Base-by-base conservation (phyloP, 805 yeast species). In the Zygoascus ofunaensis region DNA sequence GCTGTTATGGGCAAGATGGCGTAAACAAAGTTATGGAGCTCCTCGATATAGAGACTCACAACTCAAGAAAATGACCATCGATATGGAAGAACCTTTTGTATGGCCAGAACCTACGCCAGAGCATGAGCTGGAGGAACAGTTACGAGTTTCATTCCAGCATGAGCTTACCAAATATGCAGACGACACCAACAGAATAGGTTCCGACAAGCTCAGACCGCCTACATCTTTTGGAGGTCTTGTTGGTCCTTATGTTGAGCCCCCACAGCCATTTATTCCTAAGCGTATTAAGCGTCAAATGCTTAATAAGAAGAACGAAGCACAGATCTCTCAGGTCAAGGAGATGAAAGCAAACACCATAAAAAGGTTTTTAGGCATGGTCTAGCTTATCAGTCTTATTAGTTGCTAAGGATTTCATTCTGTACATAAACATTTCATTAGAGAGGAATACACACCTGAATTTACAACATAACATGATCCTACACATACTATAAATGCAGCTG, bases 61-160 rank as follows among this genome's bases (percentile, higher is more conserved):
- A 66, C 74, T 77, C 52, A 92, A 92, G 70, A 89, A 87, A 65
- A 92, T 92, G 97, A 90, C 96, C 19, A 82, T 92, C 42, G 97
- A 89, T 55, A 83, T 92, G 90, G 80, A 79, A 46, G 87, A 90
- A 53, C 98, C 99, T 20, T 92, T 92, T 60, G 73, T 92, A 39
- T 92, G 97, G 96, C 99, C 99, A 3, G 74, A 70, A 48, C 73
- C 76, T 20, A 61, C 56, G 34, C 64, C 71, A 39, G 69, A 69
- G 51, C 64, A 64, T 51, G 52, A 45, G 45, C 54, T 56, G 44
- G 53, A 52, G 19, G 48, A 49, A 46, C 50, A 45, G 30, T 57
- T 45, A 39, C 53, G 54, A 49, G 63, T 46, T 45, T 72, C 62
- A 22, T 52, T 66, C 37, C 65, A 64, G 19, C 66, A 69, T 35